Base-by-base conservation (phyloP, 345 rosid species). In the Gossypium longicalyx region DNA sequence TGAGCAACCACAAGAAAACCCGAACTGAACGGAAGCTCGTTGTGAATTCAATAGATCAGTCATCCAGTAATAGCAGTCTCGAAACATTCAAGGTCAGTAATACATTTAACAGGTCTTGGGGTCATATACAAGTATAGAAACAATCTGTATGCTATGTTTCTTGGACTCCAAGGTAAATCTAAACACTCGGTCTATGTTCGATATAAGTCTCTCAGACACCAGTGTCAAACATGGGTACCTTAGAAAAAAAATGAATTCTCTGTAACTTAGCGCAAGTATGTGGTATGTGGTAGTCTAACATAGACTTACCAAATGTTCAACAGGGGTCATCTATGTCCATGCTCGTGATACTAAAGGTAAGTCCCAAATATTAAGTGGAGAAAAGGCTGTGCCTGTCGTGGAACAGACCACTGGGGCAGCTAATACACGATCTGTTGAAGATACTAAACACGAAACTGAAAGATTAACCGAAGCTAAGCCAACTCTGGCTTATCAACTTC, bases 31-130 rank as follows among this genome's bases (percentile, higher is more conserved):
- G 65, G 22, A 60, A 74, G 16, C 44, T 57, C 53, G 64, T 44
- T 38, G 78, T 23, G 45, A 78, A 44, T 74, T 71, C 78, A 12
- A 4, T 61, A 34, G 72, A 78, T 53, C 58, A 45, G 25, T 51
- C 43, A 53, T 52, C 74, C 77, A 47, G 12, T 10, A 57, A 45
- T 23, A 64, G 67, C 62, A 49, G 19, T 56, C 11, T 61, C 9
- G 52, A 9, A 63, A 71, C 43, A 68, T 56, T 67, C 1, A 70
- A 77, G 85, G 85, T 85, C 52, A 76, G 85, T 80, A 45, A 27
- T 59, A 57, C 27, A 19, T 15, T 44, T 12, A 45, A 2, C 9
- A 25, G 3, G 29, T 62, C 60, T 19, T 56, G 34, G 64, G 60
- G 63, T 16, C 9, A 22, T 9, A 11, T 16, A 9, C 19, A 67